Evolutionary conservation across 352 stramenopile genomes (phyloP).

Genomic region (Phytopythium aichiense): DNA sequence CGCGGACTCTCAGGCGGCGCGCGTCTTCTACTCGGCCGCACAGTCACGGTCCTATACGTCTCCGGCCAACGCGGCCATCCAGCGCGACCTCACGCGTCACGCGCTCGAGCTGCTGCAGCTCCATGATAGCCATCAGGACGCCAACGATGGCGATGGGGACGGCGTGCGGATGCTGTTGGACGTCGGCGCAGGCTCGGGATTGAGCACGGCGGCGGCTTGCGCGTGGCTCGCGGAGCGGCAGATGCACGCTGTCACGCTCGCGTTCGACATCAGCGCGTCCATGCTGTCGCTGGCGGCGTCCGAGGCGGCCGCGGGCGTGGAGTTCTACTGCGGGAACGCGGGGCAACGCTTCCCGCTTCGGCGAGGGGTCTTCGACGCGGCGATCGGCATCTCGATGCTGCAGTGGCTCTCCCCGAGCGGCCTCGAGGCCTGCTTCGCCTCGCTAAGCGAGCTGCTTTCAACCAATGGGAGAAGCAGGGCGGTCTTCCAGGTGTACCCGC

Average conservation of each 20-base stretch:
- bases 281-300: slow-evolving; percentile 52
- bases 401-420: slow-evolving; percentile 70
- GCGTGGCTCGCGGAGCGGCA: slow-evolving; percentile 39
- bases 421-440: slow-evolving; percentile 55
- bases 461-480: slow-evolving; percentile 12
- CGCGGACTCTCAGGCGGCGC: slow-evolving; percentile 30
- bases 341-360: slow-evolving; percentile 60
- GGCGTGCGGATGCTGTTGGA: slow-evolving; percentile 50
- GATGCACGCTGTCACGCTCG: slow-evolving; percentile 38
- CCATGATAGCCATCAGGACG: background rate
- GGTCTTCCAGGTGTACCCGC: slow-evolving; percentile 76
- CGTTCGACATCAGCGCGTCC: slow-evolving; percentile 71
- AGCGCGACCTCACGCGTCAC: slow-evolving; percentile 61
- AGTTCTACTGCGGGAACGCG: slow-evolving; percentile 68
- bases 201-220: slow-evolving; percentile 55
- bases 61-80: slow-evolving; percentile 56
- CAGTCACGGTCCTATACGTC: slow-evolving; percentile 74
- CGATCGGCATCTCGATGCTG: slow-evolving; percentile 80
- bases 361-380: slow-evolving; percentile 28
- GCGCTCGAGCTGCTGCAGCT: slow-evolving; percentile 48
- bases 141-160: background rate
- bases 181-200: slow-evolving; percentile 60
- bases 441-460: slow-evolving; percentile 33
- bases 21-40: slow-evolving; percentile 54
- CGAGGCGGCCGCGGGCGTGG: slow-evolving; percentile 6